phyloP scores from a whole-genome alignment of 768 basidiomycete genomes.

The Russula griseocarnosa region DNA sequence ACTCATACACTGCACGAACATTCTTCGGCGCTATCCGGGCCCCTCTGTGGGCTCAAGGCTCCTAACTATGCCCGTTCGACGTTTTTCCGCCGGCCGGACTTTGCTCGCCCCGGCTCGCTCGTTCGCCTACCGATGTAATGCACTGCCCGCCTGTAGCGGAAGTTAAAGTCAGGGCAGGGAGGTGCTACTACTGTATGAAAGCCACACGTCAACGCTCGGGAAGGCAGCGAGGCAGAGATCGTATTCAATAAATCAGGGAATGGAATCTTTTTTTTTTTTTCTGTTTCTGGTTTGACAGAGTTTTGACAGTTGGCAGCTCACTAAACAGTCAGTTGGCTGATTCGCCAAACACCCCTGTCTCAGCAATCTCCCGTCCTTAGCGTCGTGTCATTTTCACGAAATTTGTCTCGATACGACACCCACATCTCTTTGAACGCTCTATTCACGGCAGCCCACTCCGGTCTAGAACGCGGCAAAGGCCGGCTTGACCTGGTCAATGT shows the following conservation, averaged over 20 bases:
- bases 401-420: background rate
- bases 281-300: slow-evolving; percentile 11
- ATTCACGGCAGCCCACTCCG: background rate
- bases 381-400: slow-evolving; percentile 14
- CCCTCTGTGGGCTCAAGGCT: background rate
- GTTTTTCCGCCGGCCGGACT: slow-evolving; percentile 23
- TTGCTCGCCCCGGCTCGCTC: slow-evolving; percentile 19
- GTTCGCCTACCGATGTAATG: slow-evolving; percentile 2
- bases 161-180: background rate
- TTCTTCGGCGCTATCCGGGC: slow-evolving; percentile 23
- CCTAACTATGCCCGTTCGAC: slow-evolving; percentile 5
- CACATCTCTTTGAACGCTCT: slow-evolving; percentile 1
- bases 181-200: background rate
- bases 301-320: slow-evolving; percentile 18
- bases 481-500: slow-evolving; percentile 5
- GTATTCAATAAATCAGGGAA: slow-evolving; percentile 8
- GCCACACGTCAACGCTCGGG: background rate
- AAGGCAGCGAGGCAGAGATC: background rate
- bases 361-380: background rate
- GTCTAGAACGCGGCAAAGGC: slow-evolving; percentile 18
- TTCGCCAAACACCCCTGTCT: slow-evolving; percentile 12
- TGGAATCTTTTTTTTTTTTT: background rate
- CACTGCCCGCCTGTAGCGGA: background rate
- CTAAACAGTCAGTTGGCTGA: slow-evolving; percentile 12
- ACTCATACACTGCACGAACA: slow-evolving; percentile 2